A percentile compares a stretch with the other conserved stretches of the same genome.
These are phyloP conservation scores for Chamaenerion angustifolium DNA, from an alignment of 345 rosid species.

Conservation along the genomic window DNA sequence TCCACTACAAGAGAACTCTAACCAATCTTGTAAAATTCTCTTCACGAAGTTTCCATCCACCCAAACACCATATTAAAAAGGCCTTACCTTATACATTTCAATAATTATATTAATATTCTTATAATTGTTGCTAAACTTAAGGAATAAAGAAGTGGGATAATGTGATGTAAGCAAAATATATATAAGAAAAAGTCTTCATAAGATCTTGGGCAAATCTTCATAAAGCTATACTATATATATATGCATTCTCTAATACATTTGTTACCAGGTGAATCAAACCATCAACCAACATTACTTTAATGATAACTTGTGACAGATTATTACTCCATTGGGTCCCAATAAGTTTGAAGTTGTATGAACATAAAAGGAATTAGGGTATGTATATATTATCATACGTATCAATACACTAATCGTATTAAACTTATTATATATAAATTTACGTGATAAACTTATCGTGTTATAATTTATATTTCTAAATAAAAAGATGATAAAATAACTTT, in stretches of 20 bases:
- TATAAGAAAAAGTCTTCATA: slow-evolving; percentile 42
- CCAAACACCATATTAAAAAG: slow-evolving; percentile 2
- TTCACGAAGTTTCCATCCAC: slow-evolving; percentile 3
- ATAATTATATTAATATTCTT: neutral
- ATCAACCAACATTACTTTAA: slow-evolving; percentile 24
- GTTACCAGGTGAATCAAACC: slow-evolving; percentile 80
- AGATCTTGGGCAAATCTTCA: slow-evolving; percentile 94
- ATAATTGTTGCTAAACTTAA: slow-evolving; percentile 53
- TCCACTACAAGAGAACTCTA: neutral
- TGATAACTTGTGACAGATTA: slow-evolving; percentile 38
- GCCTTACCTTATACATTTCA: too few species aligned
- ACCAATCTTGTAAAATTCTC: neutral
- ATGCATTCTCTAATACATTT: slow-evolving; percentile 30
- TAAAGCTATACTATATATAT: slow-evolving; percentile 31
- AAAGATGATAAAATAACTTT: too few species aligned
- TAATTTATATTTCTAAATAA: too few species aligned
- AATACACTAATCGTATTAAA: too few species aligned
- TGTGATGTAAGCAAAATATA: slow-evolving; percentile 75
- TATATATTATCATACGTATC: too few species aligned
- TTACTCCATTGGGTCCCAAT: slow-evolving; percentile 51
- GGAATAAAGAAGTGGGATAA: slow-evolving; percentile 56
- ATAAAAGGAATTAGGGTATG: neutral
- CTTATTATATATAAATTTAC: too few species aligned
- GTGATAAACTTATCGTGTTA: too few species aligned
- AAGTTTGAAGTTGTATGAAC: slow-evolving; percentile 2